Percentiles rank a stretch among this genome's conserved stretches.
These are phyloP conservation scores for Eucalyptus marginata DNA, from an alignment of 345 rosid genomes.

Conservation along the genomic window DNA sequence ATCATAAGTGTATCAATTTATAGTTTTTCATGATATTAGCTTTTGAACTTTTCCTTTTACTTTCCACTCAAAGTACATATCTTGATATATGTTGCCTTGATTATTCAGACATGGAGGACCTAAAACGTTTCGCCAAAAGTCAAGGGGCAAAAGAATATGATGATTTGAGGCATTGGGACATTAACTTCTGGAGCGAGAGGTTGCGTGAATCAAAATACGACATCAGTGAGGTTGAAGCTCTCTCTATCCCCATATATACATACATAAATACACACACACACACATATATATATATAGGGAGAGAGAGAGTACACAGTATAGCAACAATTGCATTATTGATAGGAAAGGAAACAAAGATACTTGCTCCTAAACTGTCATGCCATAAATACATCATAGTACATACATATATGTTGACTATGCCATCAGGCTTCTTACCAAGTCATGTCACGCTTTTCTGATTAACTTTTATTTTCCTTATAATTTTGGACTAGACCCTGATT, in stretches of 20 bases:
- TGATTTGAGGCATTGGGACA: constrained; percentile 74
- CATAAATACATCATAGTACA: not conserved
- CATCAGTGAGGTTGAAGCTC: constrained; percentile 54
- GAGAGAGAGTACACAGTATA: not conserved
- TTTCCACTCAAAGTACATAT: not conserved
- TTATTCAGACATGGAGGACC: constrained; percentile 66
- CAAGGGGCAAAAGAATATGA: constrained; percentile 69
- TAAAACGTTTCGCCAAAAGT: constrained; percentile 51
- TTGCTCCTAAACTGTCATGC: not conserved
- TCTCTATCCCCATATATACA: not conserved
- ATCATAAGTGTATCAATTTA: too few relatives aligned
- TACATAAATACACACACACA: too few relatives aligned
- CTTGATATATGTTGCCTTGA: not conserved
- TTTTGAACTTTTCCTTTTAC: not conserved
- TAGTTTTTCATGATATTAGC: too few relatives aligned
- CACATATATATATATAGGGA: too few relatives aligned
- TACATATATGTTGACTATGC: not conserved
- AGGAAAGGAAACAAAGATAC: not conserved
- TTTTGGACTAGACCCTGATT: not conserved
- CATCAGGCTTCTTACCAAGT: not conserved
- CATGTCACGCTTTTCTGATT: not conserved
- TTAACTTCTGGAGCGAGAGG: constrained; percentile 85
- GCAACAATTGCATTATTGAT: not conserved
- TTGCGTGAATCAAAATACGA: constrained; percentile 86
- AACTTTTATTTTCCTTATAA: not conserved